Percentiles rank a stretch among this genome's conserved stretches.
phyloP scores from a whole-genome alignment of 106 monocot genomes.

The Phalaenopsis aphrodite region DNA sequence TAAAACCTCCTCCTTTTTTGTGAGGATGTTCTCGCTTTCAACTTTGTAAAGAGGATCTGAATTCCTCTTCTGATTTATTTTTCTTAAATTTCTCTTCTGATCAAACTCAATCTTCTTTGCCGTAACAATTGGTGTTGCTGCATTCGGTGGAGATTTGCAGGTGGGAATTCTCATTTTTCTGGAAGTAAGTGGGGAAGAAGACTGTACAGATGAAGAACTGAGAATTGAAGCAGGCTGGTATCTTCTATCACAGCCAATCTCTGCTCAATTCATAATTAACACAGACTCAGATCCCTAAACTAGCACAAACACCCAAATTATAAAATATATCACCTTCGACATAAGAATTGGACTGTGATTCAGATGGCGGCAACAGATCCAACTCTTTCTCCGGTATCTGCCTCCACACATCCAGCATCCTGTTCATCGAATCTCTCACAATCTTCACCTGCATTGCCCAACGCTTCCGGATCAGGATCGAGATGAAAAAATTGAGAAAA shows the following conservation, averaged over 20 bases:
- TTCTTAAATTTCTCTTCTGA: slow-evolving; percentile 10
- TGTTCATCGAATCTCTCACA: slow-evolving; percentile 76
- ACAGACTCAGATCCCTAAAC: neutral
- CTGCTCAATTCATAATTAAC: slow-evolving; percentile 16
- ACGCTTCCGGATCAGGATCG: slow-evolving; percentile 3
- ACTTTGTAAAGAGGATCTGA: slow-evolving; percentile 12
- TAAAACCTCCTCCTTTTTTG: neutral
- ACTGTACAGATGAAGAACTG: slow-evolving; percentile 23
- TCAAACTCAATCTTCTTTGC: slow-evolving; percentile 20
- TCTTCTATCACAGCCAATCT: slow-evolving; percentile 23
- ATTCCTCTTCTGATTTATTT: slow-evolving; percentile 15
- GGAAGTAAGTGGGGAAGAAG: slow-evolving; percentile 24
- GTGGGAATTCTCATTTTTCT: slow-evolving; percentile 31
- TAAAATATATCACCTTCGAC: slow-evolving; percentile 22
- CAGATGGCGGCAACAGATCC: neutral
- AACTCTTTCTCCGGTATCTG: slow-evolving; percentile 36
- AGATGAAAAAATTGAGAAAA: neutral
- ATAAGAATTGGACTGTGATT: slow-evolving; percentile 21
- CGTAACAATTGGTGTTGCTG: slow-evolving; percentile 23
- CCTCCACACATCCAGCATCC: slow-evolving; percentile 86
- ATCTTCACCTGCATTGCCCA: slow-evolving; percentile 67
- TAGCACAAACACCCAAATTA: slow-evolving; percentile 1
- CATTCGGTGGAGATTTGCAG: slow-evolving; percentile 55
- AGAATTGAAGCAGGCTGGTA: slow-evolving; percentile 8
- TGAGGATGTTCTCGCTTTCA: neutral